These are phyloP conservation scores for Calocera cornea DNA, from an alignment of 768 basidiomycete species.

Conservation along the genomic window DNA sequence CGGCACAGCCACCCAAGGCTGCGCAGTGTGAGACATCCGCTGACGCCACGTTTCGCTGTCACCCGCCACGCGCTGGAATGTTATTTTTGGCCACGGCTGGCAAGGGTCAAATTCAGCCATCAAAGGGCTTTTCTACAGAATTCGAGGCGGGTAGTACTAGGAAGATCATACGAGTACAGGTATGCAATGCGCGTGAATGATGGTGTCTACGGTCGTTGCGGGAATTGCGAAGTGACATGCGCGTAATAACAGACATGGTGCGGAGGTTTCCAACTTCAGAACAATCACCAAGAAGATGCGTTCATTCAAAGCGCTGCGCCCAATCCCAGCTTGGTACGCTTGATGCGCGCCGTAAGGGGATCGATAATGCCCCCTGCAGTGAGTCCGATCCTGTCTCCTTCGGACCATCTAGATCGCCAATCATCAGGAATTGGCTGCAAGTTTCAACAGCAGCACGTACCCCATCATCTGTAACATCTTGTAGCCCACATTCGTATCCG, in stretches of 20 bases:
- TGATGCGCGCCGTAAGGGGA: constrained; percentile 74
- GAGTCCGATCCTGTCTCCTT: constrained; percentile 62
- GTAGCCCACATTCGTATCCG: constrained; percentile 70
- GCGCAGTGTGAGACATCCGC: not conserved
- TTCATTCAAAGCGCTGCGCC: constrained; percentile 36
- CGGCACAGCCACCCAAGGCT: not conserved
- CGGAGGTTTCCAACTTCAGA: not conserved
- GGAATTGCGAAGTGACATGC: not conserved
- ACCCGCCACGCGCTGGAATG: not conserved
- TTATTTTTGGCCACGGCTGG: not conserved
- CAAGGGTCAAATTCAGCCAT: not conserved
- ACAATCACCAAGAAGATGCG: not conserved
- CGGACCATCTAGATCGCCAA: constrained; percentile 43
- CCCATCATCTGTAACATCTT: constrained; percentile 81
- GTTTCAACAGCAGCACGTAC: constrained; percentile 14
- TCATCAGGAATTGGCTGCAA: not conserved
- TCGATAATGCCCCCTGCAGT: constrained; percentile 47
- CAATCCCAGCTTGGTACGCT: constrained; percentile 70
- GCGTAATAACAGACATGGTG: not conserved
- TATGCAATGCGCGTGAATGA: too few species aligned
- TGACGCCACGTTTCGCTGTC: not conserved
- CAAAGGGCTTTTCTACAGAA: not conserved
- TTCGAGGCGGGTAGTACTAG: not conserved
- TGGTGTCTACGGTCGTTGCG: too few species aligned
- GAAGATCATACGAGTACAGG: too few species aligned